A percentile compares a stretch with the other conserved stretches of the same genome.
Conservation (phyloP, 2,329 filamentous ascomycete species). For the Tetracladium maxilliforme region DNA sequence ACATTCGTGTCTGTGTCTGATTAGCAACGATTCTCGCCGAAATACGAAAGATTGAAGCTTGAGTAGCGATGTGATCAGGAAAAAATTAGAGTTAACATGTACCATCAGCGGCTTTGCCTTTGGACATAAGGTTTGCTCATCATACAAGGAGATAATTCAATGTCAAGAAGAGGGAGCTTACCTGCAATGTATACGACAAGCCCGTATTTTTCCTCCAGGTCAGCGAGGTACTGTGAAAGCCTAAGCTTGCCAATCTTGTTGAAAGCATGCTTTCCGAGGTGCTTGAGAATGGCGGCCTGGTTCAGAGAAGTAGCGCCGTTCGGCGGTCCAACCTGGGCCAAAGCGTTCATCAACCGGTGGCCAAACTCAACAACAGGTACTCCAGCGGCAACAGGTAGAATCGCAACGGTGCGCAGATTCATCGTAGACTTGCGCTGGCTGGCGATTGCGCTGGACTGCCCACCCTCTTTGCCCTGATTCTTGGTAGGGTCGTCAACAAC, state of each 20-base stretch:
- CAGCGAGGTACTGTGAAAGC: constrained; percentile 86
- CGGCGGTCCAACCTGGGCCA: constrained; percentile 76
- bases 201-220: constrained; percentile 93
- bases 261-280: constrained; percentile 90
- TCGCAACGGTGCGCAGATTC: constrained; percentile 83
- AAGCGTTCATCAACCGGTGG: constrained; percentile 72
- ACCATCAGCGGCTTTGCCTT: constrained; percentile 25
- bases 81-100: constrained; percentile 45
- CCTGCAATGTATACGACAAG: constrained; percentile 86
- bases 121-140: constrained; percentile 34
- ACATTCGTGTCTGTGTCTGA: constrained; percentile 65
- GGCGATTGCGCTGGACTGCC: constrained; percentile 38
- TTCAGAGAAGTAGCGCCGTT: constrained; percentile 88
- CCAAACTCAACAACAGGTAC: constrained; percentile 93
- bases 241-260: constrained; percentile 96
- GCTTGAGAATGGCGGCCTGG: constrained; percentile 85
- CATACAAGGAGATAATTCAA: constrained; percentile 21
- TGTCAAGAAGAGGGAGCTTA: constrained; percentile 24
- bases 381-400: constrained; percentile 79
- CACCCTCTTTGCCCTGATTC: constrained; percentile 47
- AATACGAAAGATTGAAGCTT: constrained; percentile 1
- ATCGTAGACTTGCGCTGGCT: constrained; percentile 70
- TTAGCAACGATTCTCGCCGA: neutral
- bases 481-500: constrained; percentile 70
- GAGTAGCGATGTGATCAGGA: constrained; percentile 37